phyloP scores from a whole-genome alignment of 2,329 filamentous ascomycete genomes.

The Fusarium mangiferae region DNA sequence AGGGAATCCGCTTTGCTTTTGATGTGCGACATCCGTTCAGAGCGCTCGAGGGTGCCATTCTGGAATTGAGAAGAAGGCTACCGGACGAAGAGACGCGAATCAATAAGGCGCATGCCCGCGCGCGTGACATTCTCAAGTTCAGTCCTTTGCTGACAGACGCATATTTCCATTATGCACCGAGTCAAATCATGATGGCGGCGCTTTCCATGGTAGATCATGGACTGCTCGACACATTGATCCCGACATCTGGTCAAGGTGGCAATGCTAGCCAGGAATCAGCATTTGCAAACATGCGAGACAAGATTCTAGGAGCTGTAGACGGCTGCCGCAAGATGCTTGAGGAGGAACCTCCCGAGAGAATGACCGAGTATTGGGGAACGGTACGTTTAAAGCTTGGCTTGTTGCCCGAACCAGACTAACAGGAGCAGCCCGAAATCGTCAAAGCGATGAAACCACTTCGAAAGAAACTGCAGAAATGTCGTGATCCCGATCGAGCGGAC shows the following conservation, averaged over 20 bases:
- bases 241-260: slow-evolving; percentile 49
- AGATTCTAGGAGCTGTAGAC: slow-evolving; percentile 60
- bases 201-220: slow-evolving; percentile 78
- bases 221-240: slow-evolving; percentile 63
- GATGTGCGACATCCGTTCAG: slow-evolving; percentile 92
- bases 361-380: slow-evolving; percentile 64
- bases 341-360: slow-evolving; percentile 66
- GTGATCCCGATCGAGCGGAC: slow-evolving; percentile 79
- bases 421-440: slow-evolving; percentile 53
- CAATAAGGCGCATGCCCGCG: slow-evolving; percentile 74
- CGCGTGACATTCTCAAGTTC: slow-evolving; percentile 78
- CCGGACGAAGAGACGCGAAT: slow-evolving; percentile 67
- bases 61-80: slow-evolving; percentile 79
- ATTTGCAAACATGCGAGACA: slow-evolving; percentile 52
- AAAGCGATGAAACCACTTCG: slow-evolving; percentile 66
- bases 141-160: slow-evolving; percentile 89
- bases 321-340: slow-evolving; percentile 65
- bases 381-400: slow-evolving; percentile 48
- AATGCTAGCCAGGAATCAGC: slow-evolving; percentile 39
- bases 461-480: slow-evolving; percentile 77
- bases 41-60: slow-evolving; percentile 83
- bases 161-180: slow-evolving; percentile 96
- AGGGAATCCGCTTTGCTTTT: slow-evolving; percentile 92
- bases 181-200: slow-evolving; percentile 90
- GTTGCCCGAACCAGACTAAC: slow-evolving; percentile 26